These are phyloP conservation scores for Coniella vitis DNA, from an alignment of 2,329 filamentous ascomycete species.

Conservation along the genomic window DNA sequence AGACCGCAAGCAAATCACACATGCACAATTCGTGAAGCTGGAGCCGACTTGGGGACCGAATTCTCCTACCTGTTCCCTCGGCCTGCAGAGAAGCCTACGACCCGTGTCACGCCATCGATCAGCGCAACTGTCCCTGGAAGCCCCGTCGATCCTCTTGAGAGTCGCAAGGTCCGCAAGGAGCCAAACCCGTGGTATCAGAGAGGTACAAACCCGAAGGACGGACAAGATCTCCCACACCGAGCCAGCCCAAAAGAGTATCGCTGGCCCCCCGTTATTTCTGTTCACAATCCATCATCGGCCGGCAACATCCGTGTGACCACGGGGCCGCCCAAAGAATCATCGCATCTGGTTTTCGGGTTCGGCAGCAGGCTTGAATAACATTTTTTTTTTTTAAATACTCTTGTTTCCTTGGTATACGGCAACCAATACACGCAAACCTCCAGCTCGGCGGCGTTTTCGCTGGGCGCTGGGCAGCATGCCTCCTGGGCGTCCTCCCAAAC, in stretches of 20 bases:
- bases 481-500: slow-evolving; percentile 36
- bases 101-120: background rate
- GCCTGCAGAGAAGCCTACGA: background rate
- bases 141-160: background rate
- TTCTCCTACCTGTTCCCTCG: background rate
- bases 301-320: slow-evolving; percentile 7
- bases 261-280: background rate
- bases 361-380: background rate
- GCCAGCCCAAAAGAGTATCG: background rate
- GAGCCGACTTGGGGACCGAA: background rate
- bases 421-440: background rate
- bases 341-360: background rate
- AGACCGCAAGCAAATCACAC: background rate
- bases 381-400: too few relatives aligned
- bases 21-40: background rate
- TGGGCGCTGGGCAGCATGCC: slow-evolving; percentile 24
- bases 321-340: background rate
- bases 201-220: slow-evolving; percentile 1
- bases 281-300: background rate
- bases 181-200: background rate
- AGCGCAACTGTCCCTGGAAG: background rate
- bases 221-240: too few relatives aligned
- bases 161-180: slow-evolving; percentile 1
- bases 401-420: too few relatives aligned
- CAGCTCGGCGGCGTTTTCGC: background rate